These are phyloP conservation scores for Candida silvicultrix DNA, from an alignment of 805 yeast species.

Conservation along the genomic window DNA sequence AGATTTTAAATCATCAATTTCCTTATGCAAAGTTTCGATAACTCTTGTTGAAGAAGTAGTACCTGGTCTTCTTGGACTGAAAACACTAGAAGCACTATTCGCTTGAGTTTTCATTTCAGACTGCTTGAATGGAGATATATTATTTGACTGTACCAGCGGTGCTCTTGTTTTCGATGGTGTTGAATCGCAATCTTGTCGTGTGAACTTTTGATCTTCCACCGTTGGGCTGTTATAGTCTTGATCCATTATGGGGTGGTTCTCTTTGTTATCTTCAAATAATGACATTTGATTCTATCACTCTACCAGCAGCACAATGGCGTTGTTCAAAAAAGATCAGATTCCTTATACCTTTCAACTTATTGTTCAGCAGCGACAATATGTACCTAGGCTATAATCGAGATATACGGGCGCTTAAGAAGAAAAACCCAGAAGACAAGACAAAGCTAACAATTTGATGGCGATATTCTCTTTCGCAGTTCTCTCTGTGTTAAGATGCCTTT, in stretches of 20 bases:
- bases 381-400: neutral
- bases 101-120: neutral
- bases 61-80: slow-evolving; percentile 2
- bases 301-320: neutral
- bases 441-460: neutral
- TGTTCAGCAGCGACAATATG: neutral
- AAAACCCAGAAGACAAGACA: neutral
- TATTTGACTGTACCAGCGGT: neutral
- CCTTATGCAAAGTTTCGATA: slow-evolving; percentile 36
- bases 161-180: neutral
- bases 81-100: neutral
- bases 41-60: slow-evolving; percentile 22
- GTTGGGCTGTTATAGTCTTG: neutral
- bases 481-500: too few relatives aligned
- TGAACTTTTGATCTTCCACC: neutral
- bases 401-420: neutral
- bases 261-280: neutral
- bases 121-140: neutral
- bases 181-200: neutral
- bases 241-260: neutral
- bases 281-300: neutral
- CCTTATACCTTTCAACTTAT: neutral
- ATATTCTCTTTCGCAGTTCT: neutral
- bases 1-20: slow-evolving; percentile 46
- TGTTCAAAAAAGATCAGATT: too few relatives aligned